phyloP scores from a whole-genome alignment of 139 green algal genomes.

The Klebsormidium nitens region DNA sequence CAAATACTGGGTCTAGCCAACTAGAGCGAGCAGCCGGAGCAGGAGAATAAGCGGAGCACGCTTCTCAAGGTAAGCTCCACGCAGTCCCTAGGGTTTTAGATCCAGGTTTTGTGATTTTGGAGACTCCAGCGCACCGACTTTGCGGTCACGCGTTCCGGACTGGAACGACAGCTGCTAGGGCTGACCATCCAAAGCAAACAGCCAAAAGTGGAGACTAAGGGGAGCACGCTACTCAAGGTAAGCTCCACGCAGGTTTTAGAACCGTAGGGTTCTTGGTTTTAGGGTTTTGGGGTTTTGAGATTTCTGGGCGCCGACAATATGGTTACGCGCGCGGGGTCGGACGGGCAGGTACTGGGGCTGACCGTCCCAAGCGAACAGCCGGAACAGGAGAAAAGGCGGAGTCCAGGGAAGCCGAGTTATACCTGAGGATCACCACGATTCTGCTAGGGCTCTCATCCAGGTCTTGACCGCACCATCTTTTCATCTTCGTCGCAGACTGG shows the following conservation, averaged over 20 bases:
- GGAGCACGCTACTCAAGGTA: constrained; percentile 53
- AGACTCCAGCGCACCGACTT: too few species aligned
- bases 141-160: constrained; percentile 51
- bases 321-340: constrained; percentile 47
- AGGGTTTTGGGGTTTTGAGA: too few species aligned
- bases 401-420: too few species aligned
- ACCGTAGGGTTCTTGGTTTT: too few species aligned
- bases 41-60: constrained; percentile 63
- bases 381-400: constrained; percentile 70
- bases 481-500: constrained; percentile 40
- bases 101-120: too few species aligned
- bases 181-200: constrained; percentile 64
- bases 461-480: too few species aligned
- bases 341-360: constrained; percentile 58
- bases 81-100: too few species aligned
- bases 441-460: too few species aligned
- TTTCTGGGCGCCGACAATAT: too few species aligned
- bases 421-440: too few species aligned
- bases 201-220: constrained; percentile 71
- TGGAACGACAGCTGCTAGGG: constrained; percentile 56
- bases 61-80: constrained; percentile 54
- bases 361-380: constrained; percentile 68
- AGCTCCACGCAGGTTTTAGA: too few species aligned
- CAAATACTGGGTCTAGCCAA: constrained; percentile 64
- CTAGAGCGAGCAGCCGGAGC: constrained; percentile 66